Evolutionary conservation across 495 filamentous ascomycete genomes (phyloP).

Genomic region (Tuber calosporum): DNA sequence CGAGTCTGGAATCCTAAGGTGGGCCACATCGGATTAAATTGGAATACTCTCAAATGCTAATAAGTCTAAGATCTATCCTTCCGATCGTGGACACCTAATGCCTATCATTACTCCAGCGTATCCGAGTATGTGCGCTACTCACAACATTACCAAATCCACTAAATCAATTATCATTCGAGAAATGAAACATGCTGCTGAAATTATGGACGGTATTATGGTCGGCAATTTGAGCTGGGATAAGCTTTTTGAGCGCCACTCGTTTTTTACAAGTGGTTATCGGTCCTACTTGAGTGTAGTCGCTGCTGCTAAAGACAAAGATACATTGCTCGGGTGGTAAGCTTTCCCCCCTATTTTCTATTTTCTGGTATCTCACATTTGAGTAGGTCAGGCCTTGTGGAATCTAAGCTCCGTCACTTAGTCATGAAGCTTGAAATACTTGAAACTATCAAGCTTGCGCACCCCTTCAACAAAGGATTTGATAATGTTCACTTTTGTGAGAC

Average conservation of each 20-base stretch:
- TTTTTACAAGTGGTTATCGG: slow-evolving; percentile 86
- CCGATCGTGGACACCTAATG: slow-evolving; percentile 81
- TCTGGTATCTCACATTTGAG: slow-evolving; percentile 15
- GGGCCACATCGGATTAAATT: slow-evolving; percentile 24
- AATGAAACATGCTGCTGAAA: slow-evolving; percentile 64
- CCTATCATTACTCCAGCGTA: slow-evolving; percentile 95
- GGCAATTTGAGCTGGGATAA: slow-evolving; percentile 75
- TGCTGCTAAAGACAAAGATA: slow-evolving; percentile 77
- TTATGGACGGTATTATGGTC: slow-evolving; percentile 71
- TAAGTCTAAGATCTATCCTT: slow-evolving; percentile 59
- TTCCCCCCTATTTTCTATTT: neutral
- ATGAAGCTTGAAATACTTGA: slow-evolving; percentile 65
- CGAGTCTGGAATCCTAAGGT: slow-evolving; percentile 94
- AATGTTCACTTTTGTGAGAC: slow-evolving; percentile 65
- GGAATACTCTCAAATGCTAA: slow-evolving; percentile 9
- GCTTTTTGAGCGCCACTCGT: slow-evolving; percentile 76
- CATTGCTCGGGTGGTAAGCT: slow-evolving; percentile 63
- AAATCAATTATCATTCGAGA: slow-evolving; percentile 76
- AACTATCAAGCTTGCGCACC: slow-evolving; percentile 74
- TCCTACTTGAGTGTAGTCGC: slow-evolving; percentile 87
- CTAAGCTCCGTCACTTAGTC: slow-evolving; percentile 78
- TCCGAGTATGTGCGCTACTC: slow-evolving; percentile 91
- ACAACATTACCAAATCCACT: slow-evolving; percentile 82
- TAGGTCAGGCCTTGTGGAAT: slow-evolving; percentile 76
- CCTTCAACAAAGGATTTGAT: slow-evolving; percentile 88